Conservation (phyloP, 257 asterid species). For the Nicotiana undulata region DNA sequence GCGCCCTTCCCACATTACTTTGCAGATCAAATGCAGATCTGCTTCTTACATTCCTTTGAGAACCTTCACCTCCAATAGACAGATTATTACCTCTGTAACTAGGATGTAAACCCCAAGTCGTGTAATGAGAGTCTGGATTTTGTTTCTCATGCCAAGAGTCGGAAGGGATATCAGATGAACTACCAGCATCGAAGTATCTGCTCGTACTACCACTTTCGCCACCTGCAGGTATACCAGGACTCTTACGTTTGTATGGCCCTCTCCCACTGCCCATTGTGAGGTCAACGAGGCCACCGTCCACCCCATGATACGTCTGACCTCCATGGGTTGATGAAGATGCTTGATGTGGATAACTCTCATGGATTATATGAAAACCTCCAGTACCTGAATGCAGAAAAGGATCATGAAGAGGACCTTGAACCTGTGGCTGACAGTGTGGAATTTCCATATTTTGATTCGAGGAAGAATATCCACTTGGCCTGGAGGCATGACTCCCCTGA, state of each 20-base stretch:
- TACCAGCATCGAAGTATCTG: constrained; percentile 56
- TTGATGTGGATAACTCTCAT: constrained; percentile 39
- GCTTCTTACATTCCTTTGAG: constrained; percentile 64
- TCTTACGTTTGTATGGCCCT: constrained; percentile 66
- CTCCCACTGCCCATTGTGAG: constrained; percentile 37
- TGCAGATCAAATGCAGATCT: constrained; percentile 44
- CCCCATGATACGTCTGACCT: constrained; percentile 38
- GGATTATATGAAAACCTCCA: constrained; percentile 37
- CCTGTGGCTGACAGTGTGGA: constrained; percentile 44
- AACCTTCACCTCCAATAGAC: constrained; percentile 49
- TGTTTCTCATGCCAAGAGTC: constrained; percentile 51
- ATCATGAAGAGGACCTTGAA: constrained; percentile 40
- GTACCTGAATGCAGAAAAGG: constrained; percentile 37
- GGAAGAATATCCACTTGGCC: constrained; percentile 40
- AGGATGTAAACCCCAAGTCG: constrained; percentile 41
- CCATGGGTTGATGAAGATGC: constrained; percentile 55
- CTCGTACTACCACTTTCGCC: constrained; percentile 56
- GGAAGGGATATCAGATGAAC: constrained; percentile 56
- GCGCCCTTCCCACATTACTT: constrained; percentile 34
- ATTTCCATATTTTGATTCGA: constrained; percentile 35
- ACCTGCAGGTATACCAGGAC: constrained; percentile 46
- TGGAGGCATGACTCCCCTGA: constrained; percentile 45
- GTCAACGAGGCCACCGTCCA: constrained; percentile 42
- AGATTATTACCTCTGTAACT: constrained; percentile 44
- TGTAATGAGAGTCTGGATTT: constrained; percentile 39